Evolutionary conservation across 176 grass and related monocot genomes (phyloP), one percentile per base, ranked within the genome.

Genomic region (Pharus latifolius): DNA sequence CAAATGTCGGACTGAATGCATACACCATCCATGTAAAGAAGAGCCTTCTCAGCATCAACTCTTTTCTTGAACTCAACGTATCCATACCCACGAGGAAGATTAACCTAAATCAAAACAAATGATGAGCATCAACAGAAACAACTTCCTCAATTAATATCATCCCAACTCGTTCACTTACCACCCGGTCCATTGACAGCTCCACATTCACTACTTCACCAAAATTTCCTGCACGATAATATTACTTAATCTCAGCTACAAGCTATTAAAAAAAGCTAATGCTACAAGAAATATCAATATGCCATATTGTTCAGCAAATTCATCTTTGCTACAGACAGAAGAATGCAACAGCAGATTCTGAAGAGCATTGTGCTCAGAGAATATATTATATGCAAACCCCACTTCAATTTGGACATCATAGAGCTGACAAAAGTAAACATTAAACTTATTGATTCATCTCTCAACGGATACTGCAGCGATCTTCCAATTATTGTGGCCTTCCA

Each of bases 21-120:
- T 99, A 99, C 96, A 59, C 96, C 96, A 76, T 99, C 87, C 96
- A 99, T 99, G 74, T 95, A 86, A 81, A 99, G 84, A 82, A 94
- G 87, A 86, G 96, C 96, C 80, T 95, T 99, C 78, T 99, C 96
- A 74, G 96, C 96, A 79, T 99, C 96, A 88, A 56, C 48, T 82
- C 77, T 94, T 73, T 84, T 95, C 84, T 88, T 95, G 67, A 86
- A 99, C 78, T 99, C 96, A 74, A 99, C 49, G 73, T 99, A 99
- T 83, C 90, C 96, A 80, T 99, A 99, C 3, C 96, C 96, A 78
- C 96, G 90, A 79, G 96, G 96, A 85, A 99, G 96, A 83, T 99
- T 99, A 30, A 95, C 96, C 96, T 99, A 78, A 75, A 83, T 59
- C 23, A 56, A 48, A 69, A 23, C 29, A 84, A 77, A 47, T n/a